Evolutionary conservation across 345 rosid genomes (phyloP).

Genomic region (Citrus maxima): DNA sequence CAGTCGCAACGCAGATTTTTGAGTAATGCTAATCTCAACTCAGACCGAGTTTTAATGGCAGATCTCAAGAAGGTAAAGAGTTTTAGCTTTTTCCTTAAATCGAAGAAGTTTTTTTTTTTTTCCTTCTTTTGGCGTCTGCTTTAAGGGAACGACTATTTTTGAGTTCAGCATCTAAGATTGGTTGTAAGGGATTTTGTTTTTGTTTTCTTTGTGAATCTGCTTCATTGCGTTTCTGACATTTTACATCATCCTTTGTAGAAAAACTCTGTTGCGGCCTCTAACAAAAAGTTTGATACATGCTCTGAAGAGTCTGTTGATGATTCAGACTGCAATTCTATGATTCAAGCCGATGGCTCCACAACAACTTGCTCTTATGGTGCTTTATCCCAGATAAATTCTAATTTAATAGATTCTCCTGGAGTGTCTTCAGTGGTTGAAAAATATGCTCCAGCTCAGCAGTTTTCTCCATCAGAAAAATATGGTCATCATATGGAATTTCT

Average conservation of each 20-base stretch:
- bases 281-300: neutral
- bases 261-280: neutral
- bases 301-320: constrained; percentile 19
- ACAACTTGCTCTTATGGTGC: constrained; percentile 3
- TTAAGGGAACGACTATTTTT: neutral
- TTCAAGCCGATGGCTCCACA: constrained; percentile 9
- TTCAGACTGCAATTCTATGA: constrained; percentile 6
- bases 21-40: constrained; percentile 1
- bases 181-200: neutral
- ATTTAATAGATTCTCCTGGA: neutral
- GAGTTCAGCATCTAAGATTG: neutral
- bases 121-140: neutral
- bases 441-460: neutral
- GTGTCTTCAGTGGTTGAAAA: neutral
- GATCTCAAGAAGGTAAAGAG: constrained; percentile 13
- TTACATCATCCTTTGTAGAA: constrained; percentile 9
- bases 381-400: neutral
- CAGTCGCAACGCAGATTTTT: constrained; percentile 11
- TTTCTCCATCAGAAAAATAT: neutral
- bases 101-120: neutral
- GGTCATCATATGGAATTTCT: neutral
- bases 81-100: neutral
- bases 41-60: neutral
- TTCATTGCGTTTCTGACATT: neutral
- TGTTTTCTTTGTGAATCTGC: neutral